phyloP scores from a whole-genome alignment of 176 grass and related monocot species.

The Triticum aestivum region DNA sequence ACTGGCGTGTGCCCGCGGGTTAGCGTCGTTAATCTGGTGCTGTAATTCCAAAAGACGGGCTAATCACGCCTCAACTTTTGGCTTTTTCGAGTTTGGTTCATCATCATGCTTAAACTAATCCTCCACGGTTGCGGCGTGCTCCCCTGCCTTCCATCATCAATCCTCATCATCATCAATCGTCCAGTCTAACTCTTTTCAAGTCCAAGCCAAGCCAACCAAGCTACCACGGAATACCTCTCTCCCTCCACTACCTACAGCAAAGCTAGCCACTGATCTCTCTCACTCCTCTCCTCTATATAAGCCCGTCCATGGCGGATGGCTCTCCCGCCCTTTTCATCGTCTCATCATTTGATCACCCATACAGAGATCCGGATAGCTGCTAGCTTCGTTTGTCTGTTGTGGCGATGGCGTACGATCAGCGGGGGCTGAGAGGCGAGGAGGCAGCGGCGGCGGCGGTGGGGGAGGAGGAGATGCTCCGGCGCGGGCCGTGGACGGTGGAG shows the following conservation, averaged over 20 bases:
- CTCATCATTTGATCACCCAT: constrained; percentile 6
- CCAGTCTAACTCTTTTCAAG: constrained; percentile 13
- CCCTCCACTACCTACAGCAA: not conserved
- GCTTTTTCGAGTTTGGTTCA: constrained; percentile 41
- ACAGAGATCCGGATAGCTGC: not conserved
- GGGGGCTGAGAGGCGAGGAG: constrained; percentile 34
- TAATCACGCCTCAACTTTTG: constrained; percentile 42
- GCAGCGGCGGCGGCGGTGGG: not conserved
- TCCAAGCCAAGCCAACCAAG: constrained; percentile 1
- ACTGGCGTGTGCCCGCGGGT: constrained; percentile 28
- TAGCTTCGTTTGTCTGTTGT: not conserved
- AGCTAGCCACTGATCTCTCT: not conserved
- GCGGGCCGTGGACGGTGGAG: constrained; percentile 90
- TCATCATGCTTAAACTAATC: constrained; percentile 37
- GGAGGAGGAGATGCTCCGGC: constrained; percentile 36
- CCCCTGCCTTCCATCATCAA: constrained; percentile 8
- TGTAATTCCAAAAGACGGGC: constrained; percentile 28
- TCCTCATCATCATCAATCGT: not conserved
- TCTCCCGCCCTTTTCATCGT: constrained; percentile 53
- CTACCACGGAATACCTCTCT: not conserved
- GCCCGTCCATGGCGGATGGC: not conserved
- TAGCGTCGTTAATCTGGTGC: constrained; percentile 32
- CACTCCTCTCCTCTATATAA: constrained; percentile 48
- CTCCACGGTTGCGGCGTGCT: constrained; percentile 49
- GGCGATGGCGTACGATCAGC: not conserved